Evolutionary conservation across 441 rosid species (phyloP).

Genomic region (Metrosideros polymorpha): DNA sequence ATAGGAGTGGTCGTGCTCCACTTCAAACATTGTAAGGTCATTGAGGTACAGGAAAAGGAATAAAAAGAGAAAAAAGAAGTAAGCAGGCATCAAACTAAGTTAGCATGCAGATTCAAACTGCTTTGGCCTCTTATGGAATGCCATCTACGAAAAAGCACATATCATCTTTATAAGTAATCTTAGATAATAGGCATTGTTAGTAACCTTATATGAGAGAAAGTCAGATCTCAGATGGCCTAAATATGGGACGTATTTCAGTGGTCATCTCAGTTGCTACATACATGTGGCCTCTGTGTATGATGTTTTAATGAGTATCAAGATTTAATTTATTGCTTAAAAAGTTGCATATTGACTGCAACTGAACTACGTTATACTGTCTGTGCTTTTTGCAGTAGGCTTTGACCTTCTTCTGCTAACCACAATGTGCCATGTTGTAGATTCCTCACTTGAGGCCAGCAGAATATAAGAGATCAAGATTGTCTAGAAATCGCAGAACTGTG

Average conservation of each 20-base stretch:
- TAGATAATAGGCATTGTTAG: neutral
- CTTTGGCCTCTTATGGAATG: neutral
- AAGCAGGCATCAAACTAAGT: neutral
- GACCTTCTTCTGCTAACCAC: neutral
- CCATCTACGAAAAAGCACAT: neutral
- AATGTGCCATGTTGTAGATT: conserved; percentile 17
- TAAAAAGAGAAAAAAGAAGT: neutral
- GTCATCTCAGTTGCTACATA: neutral
- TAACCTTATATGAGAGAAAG: neutral
- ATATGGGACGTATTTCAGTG: neutral
- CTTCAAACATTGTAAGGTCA: neutral
- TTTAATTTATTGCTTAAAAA: neutral
- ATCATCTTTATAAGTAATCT: too few species aligned
- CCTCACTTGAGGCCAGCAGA: conserved; percentile 23
- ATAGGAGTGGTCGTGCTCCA: neutral
- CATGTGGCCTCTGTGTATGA: neutral
- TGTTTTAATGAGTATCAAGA: neutral
- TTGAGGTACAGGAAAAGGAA: neutral
- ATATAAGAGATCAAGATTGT: conserved; percentile 13
- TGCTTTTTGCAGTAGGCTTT: neutral
- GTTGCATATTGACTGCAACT: neutral
- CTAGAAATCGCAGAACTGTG: conserved; percentile 15
- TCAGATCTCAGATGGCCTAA: neutral
- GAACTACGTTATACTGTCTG: neutral
- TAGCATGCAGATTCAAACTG: neutral